Base-by-base conservation (phyloP, 495 filamentous ascomycete genomes). In the Penicillium atrosanguineum region DNA sequence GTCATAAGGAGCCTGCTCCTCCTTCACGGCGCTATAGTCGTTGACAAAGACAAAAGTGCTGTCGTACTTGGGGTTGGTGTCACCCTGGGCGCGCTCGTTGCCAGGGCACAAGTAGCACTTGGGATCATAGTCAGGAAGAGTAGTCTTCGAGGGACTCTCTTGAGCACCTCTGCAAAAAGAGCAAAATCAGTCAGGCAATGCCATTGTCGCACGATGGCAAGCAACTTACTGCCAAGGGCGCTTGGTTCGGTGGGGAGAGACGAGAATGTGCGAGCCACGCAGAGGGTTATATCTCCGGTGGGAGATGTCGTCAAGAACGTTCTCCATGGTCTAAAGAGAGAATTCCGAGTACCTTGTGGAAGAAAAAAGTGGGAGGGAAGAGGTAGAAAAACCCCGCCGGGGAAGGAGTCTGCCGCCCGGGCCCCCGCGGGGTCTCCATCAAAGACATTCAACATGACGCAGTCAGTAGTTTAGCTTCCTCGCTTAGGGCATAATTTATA, bases 31-130 rank as follows among this genome's bases (percentile, higher is more conserved):
- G 60, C 90, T 93, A 68, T 94, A 99, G 69, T 99, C 94, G 62
- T 99, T 99, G 41, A 97, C 89, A 56, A 99, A 99, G 11, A 93
- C 86, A 59, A 96, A 97, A 0, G 92, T 96, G 51, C 77, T 84
- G 31, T 87, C 75, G 65, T 97, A 99, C 25, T 88, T 75, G 0
- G 94, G 95, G 65, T 97, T 99, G 55, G 68, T 66, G 62, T 95
- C 89, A 51, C 94, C 95, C 63, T 90, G 85, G 2, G 93, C 94
- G n/a, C 94, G 85, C 59, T 86, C 79, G 65, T 99, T 99, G 31
- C 91, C 86, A 1, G 94, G 94, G 67, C 94, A 99, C n/a, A 99
- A 82, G 64, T 96, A 99, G 73, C 94, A 99, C 70, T 83, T 79
- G 28, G 87, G 84, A 63, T 98, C 94, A 60, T 96, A 88, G 46